Evolutionary conservation across 148 eudicot species (phyloP).

Genomic region (Rhododendron molle): DNA sequence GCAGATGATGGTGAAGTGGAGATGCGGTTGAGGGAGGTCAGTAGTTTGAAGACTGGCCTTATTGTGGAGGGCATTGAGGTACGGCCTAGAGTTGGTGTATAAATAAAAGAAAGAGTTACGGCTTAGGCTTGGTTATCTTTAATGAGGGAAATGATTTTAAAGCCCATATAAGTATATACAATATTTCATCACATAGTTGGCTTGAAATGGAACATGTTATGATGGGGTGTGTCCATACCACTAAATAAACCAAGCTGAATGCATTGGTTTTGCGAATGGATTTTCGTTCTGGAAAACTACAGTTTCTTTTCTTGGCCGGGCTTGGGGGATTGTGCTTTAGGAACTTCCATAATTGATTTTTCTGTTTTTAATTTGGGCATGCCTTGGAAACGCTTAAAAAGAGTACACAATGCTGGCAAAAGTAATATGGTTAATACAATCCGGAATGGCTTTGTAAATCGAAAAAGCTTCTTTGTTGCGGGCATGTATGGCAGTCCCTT

Average conservation of each 20-base stretch:
- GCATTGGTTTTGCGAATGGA: background rate
- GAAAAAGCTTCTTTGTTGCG: background rate
- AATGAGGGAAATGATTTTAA: background rate
- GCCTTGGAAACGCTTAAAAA: no score
- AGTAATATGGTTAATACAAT: no score
- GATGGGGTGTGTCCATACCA: no score
- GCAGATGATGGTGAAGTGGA: constrained; percentile 32
- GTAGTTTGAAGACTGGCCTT: background rate
- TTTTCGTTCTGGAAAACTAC: no score
- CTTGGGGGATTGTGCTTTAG: no score
- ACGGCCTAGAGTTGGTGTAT: background rate
- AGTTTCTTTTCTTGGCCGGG: no score
- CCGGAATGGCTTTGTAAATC: no score
- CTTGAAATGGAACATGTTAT: no score
- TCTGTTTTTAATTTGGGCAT: no score
- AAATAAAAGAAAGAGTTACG: background rate
- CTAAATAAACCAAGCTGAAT: background rate
- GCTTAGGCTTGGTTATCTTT: background rate
- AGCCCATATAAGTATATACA: background rate
- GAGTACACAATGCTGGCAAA: no score
- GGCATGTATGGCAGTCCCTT: background rate
- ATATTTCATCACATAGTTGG: no score
- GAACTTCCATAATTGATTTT: no score
- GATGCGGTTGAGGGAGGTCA: constrained; percentile 36
- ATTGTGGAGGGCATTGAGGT: background rate